Evolutionary conservation across 345 rosid genomes (phyloP).

Genomic region (Linum usitatissimum): DNA sequence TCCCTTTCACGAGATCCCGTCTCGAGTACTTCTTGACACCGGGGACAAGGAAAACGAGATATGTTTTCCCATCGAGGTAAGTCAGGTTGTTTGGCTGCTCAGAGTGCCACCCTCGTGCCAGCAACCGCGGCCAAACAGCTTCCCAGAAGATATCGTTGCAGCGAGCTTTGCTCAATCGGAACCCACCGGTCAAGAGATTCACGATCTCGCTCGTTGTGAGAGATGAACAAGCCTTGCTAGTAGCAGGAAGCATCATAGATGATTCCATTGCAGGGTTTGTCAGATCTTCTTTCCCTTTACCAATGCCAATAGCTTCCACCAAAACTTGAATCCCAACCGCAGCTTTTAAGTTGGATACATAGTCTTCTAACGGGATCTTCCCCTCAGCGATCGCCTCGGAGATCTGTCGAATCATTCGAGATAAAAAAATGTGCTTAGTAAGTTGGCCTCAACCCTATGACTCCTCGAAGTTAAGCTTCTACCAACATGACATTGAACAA

Average conservation of each 20-base stretch:
- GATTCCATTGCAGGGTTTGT: conserved; percentile 38
- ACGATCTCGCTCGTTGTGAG: conserved; percentile 48
- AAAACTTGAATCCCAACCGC: conserved; percentile 39
- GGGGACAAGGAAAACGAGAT: conserved; percentile 56
- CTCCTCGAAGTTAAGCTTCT: no score
- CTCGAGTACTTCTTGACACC: conserved; percentile 59
- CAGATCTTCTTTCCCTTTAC: conserved; percentile 64
- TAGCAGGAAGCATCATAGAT: conserved; percentile 26
- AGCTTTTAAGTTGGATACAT: conserved; percentile 30
- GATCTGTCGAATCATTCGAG: conserved; percentile 31
- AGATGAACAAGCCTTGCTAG: conserved; percentile 37
- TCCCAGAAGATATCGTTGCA: conserved; percentile 70
- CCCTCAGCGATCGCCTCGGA: conserved; percentile 53
- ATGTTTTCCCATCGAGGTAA: conserved; percentile 30
- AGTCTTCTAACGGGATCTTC: conserved; percentile 35
- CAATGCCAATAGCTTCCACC: conserved; percentile 56
- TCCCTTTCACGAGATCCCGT: conserved; percentile 54
- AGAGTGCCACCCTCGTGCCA: conserved; percentile 74
- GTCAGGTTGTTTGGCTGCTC: conserved; percentile 47
- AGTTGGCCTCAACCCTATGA: background rate
- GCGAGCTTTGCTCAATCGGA: conserved; percentile 65
- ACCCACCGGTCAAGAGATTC: conserved; percentile 39
- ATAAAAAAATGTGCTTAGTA: conserved; percentile 12
- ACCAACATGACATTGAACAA: no score
- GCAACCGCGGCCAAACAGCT: conserved; percentile 76